Evolutionary conservation across 306 rosid species (phyloP), one percentile per base, ranked within the genome.

Genomic region (Quercus aquifolioides): DNA sequence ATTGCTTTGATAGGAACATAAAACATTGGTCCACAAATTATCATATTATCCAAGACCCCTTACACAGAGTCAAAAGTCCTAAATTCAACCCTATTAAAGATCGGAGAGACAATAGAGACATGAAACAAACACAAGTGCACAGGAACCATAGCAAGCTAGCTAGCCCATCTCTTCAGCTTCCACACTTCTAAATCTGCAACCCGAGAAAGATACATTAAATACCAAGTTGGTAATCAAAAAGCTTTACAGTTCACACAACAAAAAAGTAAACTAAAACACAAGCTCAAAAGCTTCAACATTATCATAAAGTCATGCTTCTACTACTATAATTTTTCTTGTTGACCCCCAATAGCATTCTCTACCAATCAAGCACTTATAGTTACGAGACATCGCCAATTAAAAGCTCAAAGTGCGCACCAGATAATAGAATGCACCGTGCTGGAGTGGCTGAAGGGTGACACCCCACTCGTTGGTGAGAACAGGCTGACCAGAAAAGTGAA

Each of bases 391-490:
- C 46, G 11, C 46, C 11, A 41, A 41, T 2, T 41, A 7, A 35
- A 14, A 56, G 55, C 18, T 46, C 54, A 74, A 64, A 26, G 46
- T 73, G 70, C 82, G 69, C 57, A 95, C 98, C 76, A 92, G 87
- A 83, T 91, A 92, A 81, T 92, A 95, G 74, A 55, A 92, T 18
- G 94, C 87, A 33, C 97, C 98, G 75, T 92, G 90, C 70, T 91
- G 92, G 73, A 95, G 98, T 21, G 97, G 82, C 69, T 91, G 98
- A 58, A 92, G 87, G 49, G 98, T 95, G 65, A 90, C 76, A 6
- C 99, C 99, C 97, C 98, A 95, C 43, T 91, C 92, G 77, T 95
- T 86, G 68, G 97, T 91, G 68, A 87, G 89, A 71, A 95, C 94
- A 5, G 97, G 96, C 58, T 89, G 99, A 74, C 98, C 98, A 73